Evolutionary conservation across 257 asterid species (phyloP), one percentile per base, ranked within the genome.

Genomic region (Marsdenia floribunda): DNA sequence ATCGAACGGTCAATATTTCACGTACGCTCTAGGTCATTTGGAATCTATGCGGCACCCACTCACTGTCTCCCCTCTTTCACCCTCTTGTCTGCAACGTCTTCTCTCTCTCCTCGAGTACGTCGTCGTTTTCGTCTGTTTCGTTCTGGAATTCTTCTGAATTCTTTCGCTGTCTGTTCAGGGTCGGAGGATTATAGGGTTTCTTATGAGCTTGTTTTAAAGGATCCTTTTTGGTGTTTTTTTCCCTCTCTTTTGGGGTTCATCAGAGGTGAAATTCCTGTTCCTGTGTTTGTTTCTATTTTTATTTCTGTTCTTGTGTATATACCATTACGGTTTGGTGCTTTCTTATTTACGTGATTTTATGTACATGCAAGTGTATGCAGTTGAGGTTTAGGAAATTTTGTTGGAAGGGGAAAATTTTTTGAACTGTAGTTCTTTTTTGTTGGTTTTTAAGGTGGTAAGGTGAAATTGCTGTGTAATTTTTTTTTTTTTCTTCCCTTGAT

Each of bases 11-110:
- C 44, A 6, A 10, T 2, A 75, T 24, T 26, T 1, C 50, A 3
- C 24, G 7, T 42, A 21, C 26, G 6, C 61, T 22, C 11, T 79
- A 70, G 76, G 77, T 63, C 79, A 63, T 42, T 47, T 18, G 74
- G 70, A 61, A 71, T 79, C 80, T 64, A 53, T 75, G 77, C 77
- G 72, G 38, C 80, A 79, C 83, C 77, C 74, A 54, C 76, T 33
- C 74, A 61, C 70, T 75, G 70, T 70, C 79, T 29, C 77, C 24
- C 29, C 61, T 42, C 47, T 70, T 47, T 58, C 24, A 58, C 4
- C 19, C n/a, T 19, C 61, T 24, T 60, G 55, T 38, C 68, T 42
- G 37, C 70, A 19, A n/a, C 72, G 72, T 79, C 73, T 54, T 55
- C 76, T n/a, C 1, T n/a, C 63, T 46, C 22, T 26, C 50, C 68